A percentile compares a stretch with the other conserved stretches of the same genome.
These are phyloP conservation scores for Pisolithus sp. DNA, from an alignment of 768 basidiomycete species.

Conservation along the genomic window DNA sequence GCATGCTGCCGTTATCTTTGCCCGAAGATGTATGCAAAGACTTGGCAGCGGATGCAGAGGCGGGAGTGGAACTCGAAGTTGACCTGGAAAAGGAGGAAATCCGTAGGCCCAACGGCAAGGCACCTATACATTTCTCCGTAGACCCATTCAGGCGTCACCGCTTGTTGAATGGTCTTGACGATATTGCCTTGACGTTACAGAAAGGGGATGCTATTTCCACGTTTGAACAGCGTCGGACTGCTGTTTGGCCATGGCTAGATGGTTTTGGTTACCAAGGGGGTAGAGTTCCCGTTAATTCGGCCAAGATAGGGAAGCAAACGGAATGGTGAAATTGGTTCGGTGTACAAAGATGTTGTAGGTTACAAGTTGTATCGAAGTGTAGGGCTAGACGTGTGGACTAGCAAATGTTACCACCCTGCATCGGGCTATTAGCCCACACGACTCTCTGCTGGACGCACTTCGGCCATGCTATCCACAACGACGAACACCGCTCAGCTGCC, in stretches of 20 bases:
- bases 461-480: conserved; percentile 12
- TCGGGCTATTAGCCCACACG: no score
- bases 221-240: conserved; percentile 76
- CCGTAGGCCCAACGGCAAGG: conserved; percentile 65
- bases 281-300: conserved; percentile 54
- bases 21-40: conserved; percentile 63
- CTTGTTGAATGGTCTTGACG: conserved; percentile 92
- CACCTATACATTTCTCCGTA: conserved; percentile 67
- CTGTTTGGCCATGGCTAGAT: conserved; percentile 93
- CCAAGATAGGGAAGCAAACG: conserved; percentile 43
- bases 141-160: conserved; percentile 93
- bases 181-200: conserved; percentile 91
- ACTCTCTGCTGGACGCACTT: neutral
- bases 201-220: conserved; percentile 60
- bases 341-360: neutral
- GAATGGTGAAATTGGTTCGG: conserved; percentile 54
- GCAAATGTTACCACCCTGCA: no score
- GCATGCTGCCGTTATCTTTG: conserved; percentile 76
- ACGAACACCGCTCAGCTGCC: conserved; percentile 9
- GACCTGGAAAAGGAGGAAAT: conserved; percentile 81
- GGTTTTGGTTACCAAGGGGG: conserved; percentile 86
- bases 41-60: conserved; percentile 73
- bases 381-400: neutral
- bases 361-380: neutral
- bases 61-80: conserved; percentile 70